Base-by-base conservation (phyloP, 108 stramenopile species). In the Cyclotella cryptica region DNA sequence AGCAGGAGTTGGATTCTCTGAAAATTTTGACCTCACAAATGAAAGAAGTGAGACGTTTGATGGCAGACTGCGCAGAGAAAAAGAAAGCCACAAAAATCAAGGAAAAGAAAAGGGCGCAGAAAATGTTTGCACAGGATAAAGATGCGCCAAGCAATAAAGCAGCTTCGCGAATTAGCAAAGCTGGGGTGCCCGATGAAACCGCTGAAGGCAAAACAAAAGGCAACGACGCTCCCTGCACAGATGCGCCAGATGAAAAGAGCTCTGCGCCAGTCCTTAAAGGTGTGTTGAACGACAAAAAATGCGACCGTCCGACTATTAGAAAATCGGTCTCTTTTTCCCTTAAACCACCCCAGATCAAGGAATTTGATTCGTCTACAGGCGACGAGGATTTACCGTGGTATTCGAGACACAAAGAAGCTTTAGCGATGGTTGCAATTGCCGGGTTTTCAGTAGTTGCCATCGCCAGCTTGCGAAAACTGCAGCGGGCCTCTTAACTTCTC, bases 101-200 rank as follows among this genome's bases (percentile, higher is more conserved):
- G 30, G 94, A 95, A 69, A 92, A 84, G 77, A 62, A 85, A 78
- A 87, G 88, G 58, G 79, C 79, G 10, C 55, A 51, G 54, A 90
- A 92, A 14, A 92, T 95, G 90, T 92, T 95, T 86, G 83, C 77
- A 7, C 45, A 69, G 19, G 74, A 26, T 28, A 52, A 40, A 77
- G 69, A 55, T 62, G 35, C 17, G 27, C n/a, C 55, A 10, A 52
- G 49, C 28, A 28, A 71, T 42, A n/a, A 26, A 46, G 19, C n/a
- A 14, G 22, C 28, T 35, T 10, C 24, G 28, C n/a, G n/a, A n/a
- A n/a, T n/a, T n/a, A n/a, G n/a, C n/a, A n/a, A n/a, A n/a, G n/a
- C n/a, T n/a, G n/a, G n/a, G n/a, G n/a, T n/a, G n/a, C 17, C 18
- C 43, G 39, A 54, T 24, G 52, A 66, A 17, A 54, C 41, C 40